A percentile compares a stretch with the other conserved stretches of the same genome.
Evolutionary conservation across 192 early-diverging fungal genomes (phyloP).

Genomic region (Backusella tuberculispora): DNA sequence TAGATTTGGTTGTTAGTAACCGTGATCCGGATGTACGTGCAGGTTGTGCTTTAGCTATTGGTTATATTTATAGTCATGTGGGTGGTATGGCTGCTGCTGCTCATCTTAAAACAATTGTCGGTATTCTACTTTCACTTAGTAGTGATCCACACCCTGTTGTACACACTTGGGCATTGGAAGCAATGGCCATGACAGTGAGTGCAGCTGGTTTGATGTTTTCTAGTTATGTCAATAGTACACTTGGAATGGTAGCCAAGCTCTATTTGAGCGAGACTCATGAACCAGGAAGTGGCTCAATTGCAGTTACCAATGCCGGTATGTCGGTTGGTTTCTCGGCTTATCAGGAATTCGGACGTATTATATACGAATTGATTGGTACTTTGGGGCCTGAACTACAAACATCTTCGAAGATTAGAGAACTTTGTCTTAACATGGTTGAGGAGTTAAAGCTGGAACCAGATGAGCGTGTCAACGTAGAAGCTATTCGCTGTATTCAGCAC

Average conservation of each 20-base stretch:
- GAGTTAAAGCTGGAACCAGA: slow-evolving; percentile 80
- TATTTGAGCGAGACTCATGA: slow-evolving; percentile 90
- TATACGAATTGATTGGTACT: slow-evolving; percentile 86
- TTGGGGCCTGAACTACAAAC: slow-evolving; percentile 90
- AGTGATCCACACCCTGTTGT: slow-evolving; percentile 93
- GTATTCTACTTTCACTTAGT: slow-evolving; percentile 87
- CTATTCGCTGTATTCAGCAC: slow-evolving; percentile 85
- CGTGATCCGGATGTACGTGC: slow-evolving; percentile 94
- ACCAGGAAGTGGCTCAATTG: slow-evolving; percentile 63
- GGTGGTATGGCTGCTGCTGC: slow-evolving; percentile 86
- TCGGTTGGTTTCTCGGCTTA: slow-evolving; percentile 64
- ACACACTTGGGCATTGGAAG: slow-evolving; percentile 90
- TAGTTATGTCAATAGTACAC: slow-evolving; percentile 84
- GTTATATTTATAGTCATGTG: slow-evolving; percentile 84
- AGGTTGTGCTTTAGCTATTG: slow-evolving; percentile 89
- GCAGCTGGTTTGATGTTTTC: slow-evolving; percentile 93
- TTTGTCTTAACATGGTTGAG: slow-evolving; percentile 79
- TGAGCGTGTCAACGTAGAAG: slow-evolving; percentile 77
- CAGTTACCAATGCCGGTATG: slow-evolving; percentile 63
- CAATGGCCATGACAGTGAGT: slow-evolving; percentile 83
- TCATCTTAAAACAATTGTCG: slow-evolving; percentile 87
- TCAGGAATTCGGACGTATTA: slow-evolving; percentile 81
- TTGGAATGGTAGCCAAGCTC: slow-evolving; percentile 87
- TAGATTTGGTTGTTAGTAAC: slow-evolving; percentile 87
- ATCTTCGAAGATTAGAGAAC: slow-evolving; percentile 71